Base-by-base conservation (phyloP, 139 green algal genomes). In the Chlorella sp. region DNA sequence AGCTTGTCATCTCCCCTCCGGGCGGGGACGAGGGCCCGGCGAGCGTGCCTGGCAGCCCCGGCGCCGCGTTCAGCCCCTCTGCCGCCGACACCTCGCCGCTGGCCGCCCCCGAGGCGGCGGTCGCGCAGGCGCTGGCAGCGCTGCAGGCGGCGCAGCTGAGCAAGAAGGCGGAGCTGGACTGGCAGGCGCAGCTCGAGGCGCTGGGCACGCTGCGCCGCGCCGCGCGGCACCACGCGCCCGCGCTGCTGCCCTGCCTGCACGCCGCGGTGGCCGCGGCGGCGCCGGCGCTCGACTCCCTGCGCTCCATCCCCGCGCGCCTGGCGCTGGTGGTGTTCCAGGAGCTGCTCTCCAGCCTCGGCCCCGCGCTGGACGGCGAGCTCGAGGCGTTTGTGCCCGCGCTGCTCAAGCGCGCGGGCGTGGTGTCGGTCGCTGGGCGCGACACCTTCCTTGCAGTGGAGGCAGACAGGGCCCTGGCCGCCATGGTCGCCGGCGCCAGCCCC, bases 101-200 rank as follows among this genome's bases (percentile, higher is more conserved):
- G 40, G n/a, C 69, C 7, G 38, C 65, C 38, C 69, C 69, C 3
- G 53, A 75, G 69, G 69, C 53, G 21, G 69, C 69, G 0, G 38
- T 75, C 17, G 27, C 41, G 40, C 38, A 55, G 17, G 69, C 40
- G 3, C n/a, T 75, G 69, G 40, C 31, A 0, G 38, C n/a, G 14
- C 76, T 93, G 64, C 61, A 82, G 62, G 66, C 82, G 64, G 87
- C 87, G 43, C 93, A 94, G 61, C 68, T 77, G 5, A 87, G 90
- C 14, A 86, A 91, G 59, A 83, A 81, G 50, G 93, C 93, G 84
- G 91, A 95, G 82, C 82, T 97, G 50, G 87, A 97, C 82, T 97
- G 92, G 92, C 82, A 87, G 64, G 87, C 74, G 9, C 92, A 97
- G 81, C 84, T 88, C 65, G 89, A 95, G 41, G 91, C 88, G 29